A percentile compares a stretch with the other conserved stretches of the same genome.
These are phyloP conservation scores for Fomitopsis palustris DNA, from an alignment of 1,284 basidiomycete species.

Conservation along the genomic window DNA sequence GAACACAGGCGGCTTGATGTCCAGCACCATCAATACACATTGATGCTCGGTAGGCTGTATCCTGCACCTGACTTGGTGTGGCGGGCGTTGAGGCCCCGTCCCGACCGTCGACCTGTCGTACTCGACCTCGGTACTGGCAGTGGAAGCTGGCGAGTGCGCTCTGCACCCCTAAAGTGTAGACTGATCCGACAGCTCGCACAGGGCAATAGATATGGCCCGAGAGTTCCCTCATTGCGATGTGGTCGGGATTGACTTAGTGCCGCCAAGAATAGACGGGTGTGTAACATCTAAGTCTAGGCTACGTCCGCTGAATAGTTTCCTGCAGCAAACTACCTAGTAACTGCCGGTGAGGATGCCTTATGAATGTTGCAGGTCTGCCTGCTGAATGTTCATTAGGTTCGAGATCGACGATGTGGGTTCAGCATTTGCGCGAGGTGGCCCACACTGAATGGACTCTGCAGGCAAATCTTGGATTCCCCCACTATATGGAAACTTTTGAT, in stretches of 20 bases:
- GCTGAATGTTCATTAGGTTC: slow-evolving; percentile 19
- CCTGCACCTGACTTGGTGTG: slow-evolving; percentile 28
- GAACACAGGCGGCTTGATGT: slow-evolving; percentile 34
- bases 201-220: slow-evolving; percentile 33
- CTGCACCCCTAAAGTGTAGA: not conserved
- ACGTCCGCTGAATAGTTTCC: not conserved
- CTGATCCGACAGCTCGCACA: slow-evolving; percentile 10
- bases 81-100: slow-evolving; percentile 27
- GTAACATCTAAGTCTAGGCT: not conserved
- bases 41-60: slow-evolving; percentile 27
- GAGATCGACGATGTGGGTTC: slow-evolving; percentile 32
- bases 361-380: not conserved
- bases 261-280: slow-evolving; percentile 26
- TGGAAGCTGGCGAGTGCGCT: slow-evolving; percentile 29
- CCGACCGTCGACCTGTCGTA: slow-evolving; percentile 24
- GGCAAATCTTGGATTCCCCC: slow-evolving; percentile 33
- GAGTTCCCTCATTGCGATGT: slow-evolving; percentile 33
- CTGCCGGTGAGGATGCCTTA: slow-evolving; percentile 25
- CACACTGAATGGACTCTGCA: slow-evolving; percentile 9
- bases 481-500: slow-evolving; percentile 28
- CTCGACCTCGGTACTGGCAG: slow-evolving; percentile 34
- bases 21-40: slow-evolving; percentile 31
- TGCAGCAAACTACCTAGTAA: slow-evolving; percentile 27
- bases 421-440: not conserved
- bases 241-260: slow-evolving; percentile 31